Evolutionary conservation across 1,284 basidiomycete genomes (phyloP).

Genomic region (Fistulina hepatica): DNA sequence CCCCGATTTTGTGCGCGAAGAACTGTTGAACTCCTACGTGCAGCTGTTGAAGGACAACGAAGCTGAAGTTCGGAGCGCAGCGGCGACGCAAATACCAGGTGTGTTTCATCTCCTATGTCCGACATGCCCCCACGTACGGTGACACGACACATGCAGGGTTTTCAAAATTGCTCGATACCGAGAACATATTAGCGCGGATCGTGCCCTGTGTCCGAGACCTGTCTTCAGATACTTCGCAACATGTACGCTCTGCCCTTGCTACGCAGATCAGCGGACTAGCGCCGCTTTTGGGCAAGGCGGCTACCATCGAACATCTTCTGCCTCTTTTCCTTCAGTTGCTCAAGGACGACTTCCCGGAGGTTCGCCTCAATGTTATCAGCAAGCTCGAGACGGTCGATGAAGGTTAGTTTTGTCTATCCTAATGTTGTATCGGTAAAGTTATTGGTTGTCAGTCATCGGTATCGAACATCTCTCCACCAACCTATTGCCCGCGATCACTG

Average conservation of each 20-base stretch:
- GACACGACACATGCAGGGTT: conserved; percentile 55
- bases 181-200: conserved; percentile 87
- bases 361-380: conserved; percentile 96
- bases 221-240: conserved; percentile 89
- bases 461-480: conserved; percentile 94
- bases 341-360: conserved; percentile 99
- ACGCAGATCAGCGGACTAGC: conserved; percentile 98
- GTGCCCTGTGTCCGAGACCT: conserved; percentile 96
- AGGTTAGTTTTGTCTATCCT: conserved; percentile 39
- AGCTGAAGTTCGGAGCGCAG: conserved; percentile 96
- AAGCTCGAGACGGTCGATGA: conserved; percentile 96
- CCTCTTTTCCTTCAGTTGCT: conserved; percentile 94
- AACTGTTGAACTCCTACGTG: conserved; percentile 89
- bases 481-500: conserved; percentile 94
- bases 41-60: conserved; percentile 96
- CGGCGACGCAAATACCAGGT: conserved; percentile 95
- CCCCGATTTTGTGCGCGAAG: conserved; percentile 85
- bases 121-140: conserved; percentile 6
- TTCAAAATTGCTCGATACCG: conserved; percentile 88
- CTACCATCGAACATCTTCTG: conserved; percentile 94
- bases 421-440: conserved; percentile 6
- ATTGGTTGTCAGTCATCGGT: conserved; percentile 68
- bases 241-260: conserved; percentile 93
- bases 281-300: conserved; percentile 87
- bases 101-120: conserved; percentile 16